Conservation (phyloP, 148 eudicot species). For the Rhododendron ovatum region DNA sequence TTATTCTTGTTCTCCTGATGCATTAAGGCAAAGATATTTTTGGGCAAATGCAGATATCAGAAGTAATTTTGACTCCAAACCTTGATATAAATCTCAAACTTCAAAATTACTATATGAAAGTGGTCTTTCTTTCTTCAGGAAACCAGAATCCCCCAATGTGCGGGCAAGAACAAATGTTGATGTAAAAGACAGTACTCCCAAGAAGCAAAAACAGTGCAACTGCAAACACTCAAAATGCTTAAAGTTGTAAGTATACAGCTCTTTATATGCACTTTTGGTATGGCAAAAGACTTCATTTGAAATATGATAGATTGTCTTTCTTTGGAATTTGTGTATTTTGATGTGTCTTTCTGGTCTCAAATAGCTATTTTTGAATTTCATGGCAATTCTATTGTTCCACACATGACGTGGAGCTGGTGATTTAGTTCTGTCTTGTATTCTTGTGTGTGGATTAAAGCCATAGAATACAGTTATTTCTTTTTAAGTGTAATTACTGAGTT, state of each 20-base stretch:
- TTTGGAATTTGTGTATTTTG: constrained; percentile 2
- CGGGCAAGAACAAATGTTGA: constrained; percentile 62
- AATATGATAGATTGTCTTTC: not conserved
- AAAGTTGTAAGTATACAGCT: constrained; percentile 71
- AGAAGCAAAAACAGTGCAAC: constrained; percentile 95
- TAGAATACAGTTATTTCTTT: not conserved
- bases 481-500: not conserved
- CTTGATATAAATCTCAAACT: not conserved
- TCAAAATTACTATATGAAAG: not conserved
- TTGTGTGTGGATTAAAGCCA: not conserved
- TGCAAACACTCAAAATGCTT: constrained; percentile 96
- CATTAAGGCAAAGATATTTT: not conserved
- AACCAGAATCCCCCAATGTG: constrained; percentile 80
- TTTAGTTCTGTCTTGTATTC: not conserved
- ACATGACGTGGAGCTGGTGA: not conserved
- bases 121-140: constrained; percentile 44
- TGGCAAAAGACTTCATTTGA: not conserved
- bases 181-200: constrained; percentile 88
- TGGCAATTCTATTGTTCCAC: not conserved
- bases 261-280: not conserved
- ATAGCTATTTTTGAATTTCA: not conserved
- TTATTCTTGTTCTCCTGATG: not conserved
- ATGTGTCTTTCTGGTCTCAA: not conserved
- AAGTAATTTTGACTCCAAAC: not conserved
- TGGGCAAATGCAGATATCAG: not conserved